Percentiles rank a stretch among this genome's conserved stretches.
Conservation (phyloP, 73 alveolate genomes). For the Durusdinium trenchii region DNA sequence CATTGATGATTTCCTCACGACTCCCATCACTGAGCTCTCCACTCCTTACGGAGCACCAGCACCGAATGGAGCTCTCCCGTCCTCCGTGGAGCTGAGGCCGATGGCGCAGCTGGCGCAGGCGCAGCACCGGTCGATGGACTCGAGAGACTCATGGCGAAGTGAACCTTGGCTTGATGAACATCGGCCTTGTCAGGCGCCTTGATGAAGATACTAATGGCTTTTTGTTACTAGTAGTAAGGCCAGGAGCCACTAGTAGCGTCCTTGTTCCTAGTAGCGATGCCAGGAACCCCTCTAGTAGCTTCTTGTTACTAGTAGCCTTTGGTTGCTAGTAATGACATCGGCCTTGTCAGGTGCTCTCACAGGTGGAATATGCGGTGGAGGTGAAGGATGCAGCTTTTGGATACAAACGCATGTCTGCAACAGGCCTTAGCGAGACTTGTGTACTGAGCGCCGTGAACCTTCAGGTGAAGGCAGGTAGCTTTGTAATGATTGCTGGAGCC, state of each 20-base stretch:
- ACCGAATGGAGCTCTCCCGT: not conserved
- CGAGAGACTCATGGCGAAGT: constrained; percentile 28
- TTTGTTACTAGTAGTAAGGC: too few relatives aligned
- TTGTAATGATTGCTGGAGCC: constrained; percentile 84
- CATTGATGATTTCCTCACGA: constrained; percentile 65
- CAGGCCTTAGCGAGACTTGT: constrained; percentile 17
- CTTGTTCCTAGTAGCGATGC: too few relatives aligned
- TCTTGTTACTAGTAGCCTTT: too few relatives aligned
- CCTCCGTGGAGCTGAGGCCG: not conserved
- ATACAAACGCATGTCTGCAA: not conserved
- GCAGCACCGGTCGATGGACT: not conserved
- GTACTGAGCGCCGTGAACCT: constrained; percentile 34
- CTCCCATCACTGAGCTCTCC: not conserved
- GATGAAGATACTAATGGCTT: too few relatives aligned
- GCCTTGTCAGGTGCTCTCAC: not conserved
- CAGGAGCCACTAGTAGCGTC: too few relatives aligned
- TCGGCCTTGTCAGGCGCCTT: too few relatives aligned
- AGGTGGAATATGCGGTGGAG: constrained; percentile 19
- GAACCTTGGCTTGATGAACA: constrained; percentile 58
- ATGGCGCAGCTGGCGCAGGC: not conserved
- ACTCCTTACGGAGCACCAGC: not conserved
- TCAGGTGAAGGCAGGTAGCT: constrained; percentile 59
- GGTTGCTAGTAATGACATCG: too few relatives aligned
- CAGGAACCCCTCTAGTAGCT: too few relatives aligned
- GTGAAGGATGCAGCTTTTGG: constrained; percentile 71